Percentiles rank a stretch among this genome's conserved stretches.
phyloP scores from a whole-genome alignment of 2,329 filamentous ascomycete species.

The Fonsecaea pedrosoi region DNA sequence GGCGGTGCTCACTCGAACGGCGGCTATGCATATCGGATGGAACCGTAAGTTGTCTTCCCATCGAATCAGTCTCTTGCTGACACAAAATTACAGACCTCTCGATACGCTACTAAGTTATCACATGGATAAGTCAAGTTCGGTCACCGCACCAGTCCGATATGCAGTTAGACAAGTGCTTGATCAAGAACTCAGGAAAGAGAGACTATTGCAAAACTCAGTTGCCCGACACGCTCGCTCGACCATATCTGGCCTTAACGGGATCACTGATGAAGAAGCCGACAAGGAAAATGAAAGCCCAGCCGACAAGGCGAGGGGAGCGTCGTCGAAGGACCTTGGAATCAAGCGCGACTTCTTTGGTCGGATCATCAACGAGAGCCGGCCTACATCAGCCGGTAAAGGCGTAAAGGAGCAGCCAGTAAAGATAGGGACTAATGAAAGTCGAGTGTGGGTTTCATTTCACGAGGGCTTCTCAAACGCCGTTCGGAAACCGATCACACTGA shows the following conservation, averaged over 20 bases:
- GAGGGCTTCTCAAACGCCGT: conserved; percentile 94
- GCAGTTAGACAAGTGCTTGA: conserved; percentile 92
- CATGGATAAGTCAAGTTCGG: conserved; percentile 58
- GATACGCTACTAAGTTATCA: conserved; percentile 79
- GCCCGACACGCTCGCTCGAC: conserved; percentile 65
- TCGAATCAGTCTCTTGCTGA: conserved; percentile 14
- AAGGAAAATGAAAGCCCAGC: conserved; percentile 44
- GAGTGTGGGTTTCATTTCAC: conserved; percentile 87
- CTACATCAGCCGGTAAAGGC: conserved; percentile 40
- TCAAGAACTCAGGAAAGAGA: conserved; percentile 81
- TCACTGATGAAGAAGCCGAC: conserved; percentile 41
- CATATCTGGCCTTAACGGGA: conserved; percentile 3
- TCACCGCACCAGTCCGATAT: conserved; percentile 79
- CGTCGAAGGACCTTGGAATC: conserved; percentile 48
- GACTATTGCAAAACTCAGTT: conserved; percentile 69
- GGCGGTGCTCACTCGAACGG: conserved; percentile 51
- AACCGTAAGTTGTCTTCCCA: conserved; percentile 70
- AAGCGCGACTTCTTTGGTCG: conserved; percentile 89
- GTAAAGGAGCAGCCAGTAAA: conserved; percentile 40
- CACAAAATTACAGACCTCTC: conserved; percentile 59
- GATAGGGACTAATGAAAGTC: conserved; percentile 53
- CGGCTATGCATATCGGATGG: conserved; percentile 90
- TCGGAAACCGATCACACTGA: conserved; percentile 80
- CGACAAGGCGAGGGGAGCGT: conserved; percentile 44
- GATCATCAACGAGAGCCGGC: conserved; percentile 57